phyloP scores from a whole-genome alignment of 192 early-diverging fungal species.

The Ambispora gerdemannii region DNA sequence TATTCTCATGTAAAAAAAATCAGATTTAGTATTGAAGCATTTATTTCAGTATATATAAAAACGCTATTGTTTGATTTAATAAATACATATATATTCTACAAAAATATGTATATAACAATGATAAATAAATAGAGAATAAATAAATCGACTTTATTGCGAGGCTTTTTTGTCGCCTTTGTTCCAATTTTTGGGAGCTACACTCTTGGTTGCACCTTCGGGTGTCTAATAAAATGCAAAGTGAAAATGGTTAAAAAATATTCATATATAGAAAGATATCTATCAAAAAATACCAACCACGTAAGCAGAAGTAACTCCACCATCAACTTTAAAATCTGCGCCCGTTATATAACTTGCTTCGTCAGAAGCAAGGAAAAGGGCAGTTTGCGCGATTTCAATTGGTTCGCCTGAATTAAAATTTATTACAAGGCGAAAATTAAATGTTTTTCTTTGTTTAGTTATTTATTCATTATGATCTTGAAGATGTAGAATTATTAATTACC shows the following conservation, averaged over 20 bases:
- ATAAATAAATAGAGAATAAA: no score
- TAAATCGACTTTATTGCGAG: background rate
- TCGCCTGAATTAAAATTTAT: no score
- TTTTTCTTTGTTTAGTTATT: no score
- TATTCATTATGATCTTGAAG: background rate
- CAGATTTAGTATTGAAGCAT: no score
- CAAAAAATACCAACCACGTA: conserved; percentile 54
- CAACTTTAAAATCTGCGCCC: conserved; percentile 78
- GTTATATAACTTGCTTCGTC: conserved; percentile 76
- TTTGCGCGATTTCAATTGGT: conserved; percentile 81
- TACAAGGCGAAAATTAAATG: no score
- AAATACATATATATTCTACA: no score
- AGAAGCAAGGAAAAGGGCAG: conserved; percentile 77
- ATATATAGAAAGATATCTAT: background rate
- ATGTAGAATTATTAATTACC: conserved; percentile 43
- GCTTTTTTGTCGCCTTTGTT: background rate
- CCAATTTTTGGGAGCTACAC: conserved; percentile 9
- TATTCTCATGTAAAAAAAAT: no score
- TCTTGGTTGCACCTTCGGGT: conserved; percentile 34
- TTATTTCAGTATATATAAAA: no score
- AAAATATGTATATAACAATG: no score
- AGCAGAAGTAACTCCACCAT: conserved; percentile 76
- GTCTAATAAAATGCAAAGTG: conserved; percentile 33
- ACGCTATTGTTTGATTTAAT: no score
- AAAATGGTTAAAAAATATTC: background rate